Evolutionary conservation across 495 filamentous ascomycete genomes (phyloP).

Genomic region (Hypoxylon perforatum): DNA sequence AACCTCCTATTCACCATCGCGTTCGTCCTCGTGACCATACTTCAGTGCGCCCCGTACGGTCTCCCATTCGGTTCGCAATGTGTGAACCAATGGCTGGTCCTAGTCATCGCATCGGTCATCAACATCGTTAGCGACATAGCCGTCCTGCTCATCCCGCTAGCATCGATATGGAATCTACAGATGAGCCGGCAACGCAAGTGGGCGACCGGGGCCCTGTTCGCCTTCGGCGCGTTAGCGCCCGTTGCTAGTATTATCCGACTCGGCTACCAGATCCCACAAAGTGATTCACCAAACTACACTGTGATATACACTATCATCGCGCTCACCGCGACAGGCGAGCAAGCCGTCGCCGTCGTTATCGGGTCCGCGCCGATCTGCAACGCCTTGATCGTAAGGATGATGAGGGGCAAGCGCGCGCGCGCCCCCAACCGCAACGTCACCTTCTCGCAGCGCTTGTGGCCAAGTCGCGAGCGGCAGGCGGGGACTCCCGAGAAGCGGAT

Average conservation of each 20-base stretch:
- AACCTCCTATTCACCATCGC: conserved; percentile 25
- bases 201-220: conserved; percentile 27
- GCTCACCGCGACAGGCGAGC: conserved; percentile 43
- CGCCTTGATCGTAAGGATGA: conserved; percentile 9
- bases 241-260: conserved; percentile 22
- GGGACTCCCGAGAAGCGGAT: neutral
- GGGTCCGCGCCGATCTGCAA: conserved; percentile 24
- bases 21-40: conserved; percentile 19
- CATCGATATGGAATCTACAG: conserved; percentile 14
- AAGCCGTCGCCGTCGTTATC: conserved; percentile 23
- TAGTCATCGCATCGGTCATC: conserved; percentile 19
- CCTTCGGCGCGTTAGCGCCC: conserved; percentile 24
- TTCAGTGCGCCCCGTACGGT: conserved; percentile 27
- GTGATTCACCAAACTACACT: too few relatives aligned
- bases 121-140: conserved; percentile 30
- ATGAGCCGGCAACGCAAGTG: conserved; percentile 17
- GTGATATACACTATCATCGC: conserved; percentile 19
- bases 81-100: conserved; percentile 23
- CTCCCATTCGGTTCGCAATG: conserved; percentile 20
- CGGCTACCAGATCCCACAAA: conserved; percentile 14
- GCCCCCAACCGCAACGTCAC: neutral
- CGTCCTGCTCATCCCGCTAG: conserved; percentile 21
- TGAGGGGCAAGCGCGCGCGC: too few relatives aligned
- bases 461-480: neutral
- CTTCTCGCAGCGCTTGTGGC: neutral